Base-by-base conservation (phyloP, 257 asterid species). In the Rauvolfia tetraphylla region DNA sequence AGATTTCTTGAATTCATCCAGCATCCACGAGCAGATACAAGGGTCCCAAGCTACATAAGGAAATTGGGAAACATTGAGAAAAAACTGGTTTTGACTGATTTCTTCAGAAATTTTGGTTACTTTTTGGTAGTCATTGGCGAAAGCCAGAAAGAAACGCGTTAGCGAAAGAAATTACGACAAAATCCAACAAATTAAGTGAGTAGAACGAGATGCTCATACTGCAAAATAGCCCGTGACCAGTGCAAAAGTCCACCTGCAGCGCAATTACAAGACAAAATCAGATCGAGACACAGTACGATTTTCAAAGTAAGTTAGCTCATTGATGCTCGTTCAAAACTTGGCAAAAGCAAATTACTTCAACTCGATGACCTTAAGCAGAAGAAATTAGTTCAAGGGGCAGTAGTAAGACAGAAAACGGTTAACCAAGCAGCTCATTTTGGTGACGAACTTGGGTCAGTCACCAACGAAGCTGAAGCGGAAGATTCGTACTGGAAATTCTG, bases 181-280 rank as follows among this genome's bases (percentile, higher is more conserved):
- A 25, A 56, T 2, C 31, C 27, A 48, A 41, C 33, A 33, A 31
- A 54, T 44, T 4, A 17, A 27, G 31, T 61, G 67, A 34, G 53
- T 49, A 39, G 18, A 68, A 56, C 25, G 48, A 7, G 25, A 23
- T 72, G 72, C 31, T 85, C 92, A 75, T 87, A 94, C 98, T 61
- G 89, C 90, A 78, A 92, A 94, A 84, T 92, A 92, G 81, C 87
- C 53, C 81, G 80, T 72, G 68, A 92, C 97, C 88, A 94, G 75
- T 5, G 89, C 83, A 83, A 92, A 92, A 34, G 97, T 94, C 98
- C 98, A 94, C 91, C 98, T 92, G 87, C 49, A 78, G 62, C 83
- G 39, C 81, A 81, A 80, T 38, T 67, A 10, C 3, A 29, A 59
- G 73, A 20, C 68, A 48, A 33, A 25, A 38, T 67, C 34, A 65